Evolutionary conservation across 2,329 filamentous ascomycete species (phyloP).

Genomic region (Penicillium carneum): DNA sequence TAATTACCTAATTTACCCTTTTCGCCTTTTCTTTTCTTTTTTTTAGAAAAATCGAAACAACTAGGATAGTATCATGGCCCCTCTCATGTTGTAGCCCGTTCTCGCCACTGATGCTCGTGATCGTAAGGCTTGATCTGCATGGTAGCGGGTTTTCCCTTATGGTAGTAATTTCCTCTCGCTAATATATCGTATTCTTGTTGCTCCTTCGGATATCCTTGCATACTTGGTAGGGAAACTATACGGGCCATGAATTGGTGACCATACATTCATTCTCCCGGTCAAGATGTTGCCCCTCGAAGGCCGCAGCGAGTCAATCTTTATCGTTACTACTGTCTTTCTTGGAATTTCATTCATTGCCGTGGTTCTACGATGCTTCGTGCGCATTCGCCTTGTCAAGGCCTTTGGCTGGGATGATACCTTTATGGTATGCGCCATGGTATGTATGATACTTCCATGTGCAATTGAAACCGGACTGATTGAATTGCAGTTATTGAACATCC

Average conservation of each 20-base stretch:
- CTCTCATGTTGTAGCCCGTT: constrained; percentile 15
- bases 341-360: constrained; percentile 45
- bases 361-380: constrained; percentile 48
- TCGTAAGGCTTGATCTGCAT: constrained; percentile 26
- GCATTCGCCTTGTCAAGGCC: constrained; percentile 43
- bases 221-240: background rate
- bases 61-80: constrained; percentile 5
- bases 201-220: constrained; percentile 4
- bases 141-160: constrained; percentile 6
- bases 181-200: constrained; percentile 10
- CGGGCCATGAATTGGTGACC: constrained; percentile 25
- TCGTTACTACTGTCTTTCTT: constrained; percentile 44
- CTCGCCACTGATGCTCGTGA: constrained; percentile 26
- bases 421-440: constrained; percentile 50
- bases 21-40: background rate
- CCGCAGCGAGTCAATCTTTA: constrained; percentile 44
- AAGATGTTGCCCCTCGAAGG: constrained; percentile 44
- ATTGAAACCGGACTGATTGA: background rate
- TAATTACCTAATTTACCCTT: background rate
- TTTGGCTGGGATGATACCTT: constrained; percentile 51
- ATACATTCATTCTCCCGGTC: constrained; percentile 15
- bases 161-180: constrained; percentile 2
- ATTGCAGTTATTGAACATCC: constrained; percentile 40
- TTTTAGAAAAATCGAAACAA: background rate
- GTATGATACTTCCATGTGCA: background rate